Conservation (phyloP, 2,329 filamentous ascomycete species). For the Stenocarpella maydis region DNA sequence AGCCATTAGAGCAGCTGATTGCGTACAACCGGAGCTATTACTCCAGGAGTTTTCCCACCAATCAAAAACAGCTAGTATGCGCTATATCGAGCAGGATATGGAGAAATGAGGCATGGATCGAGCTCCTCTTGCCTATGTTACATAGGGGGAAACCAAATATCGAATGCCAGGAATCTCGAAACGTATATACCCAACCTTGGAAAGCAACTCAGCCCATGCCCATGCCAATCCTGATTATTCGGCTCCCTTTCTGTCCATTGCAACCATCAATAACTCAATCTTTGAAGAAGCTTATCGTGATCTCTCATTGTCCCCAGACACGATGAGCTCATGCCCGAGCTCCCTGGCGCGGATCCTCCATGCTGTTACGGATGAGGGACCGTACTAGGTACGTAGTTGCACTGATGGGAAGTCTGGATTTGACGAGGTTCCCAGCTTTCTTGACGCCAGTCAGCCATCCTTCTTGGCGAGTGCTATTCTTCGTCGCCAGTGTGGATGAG, state of each 20-base stretch:
- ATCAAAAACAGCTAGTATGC: not conserved
- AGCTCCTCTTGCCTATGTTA: not conserved
- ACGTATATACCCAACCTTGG: not conserved
- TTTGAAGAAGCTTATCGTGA: no score
- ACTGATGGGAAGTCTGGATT: not conserved
- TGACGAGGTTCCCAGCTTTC: not conserved
- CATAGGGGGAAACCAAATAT: not conserved
- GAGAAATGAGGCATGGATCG: not conserved
- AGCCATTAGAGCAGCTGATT: not conserved
- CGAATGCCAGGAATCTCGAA: not conserved
- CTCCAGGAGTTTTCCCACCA: slow-evolving; percentile 13
- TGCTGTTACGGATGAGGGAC: not conserved
- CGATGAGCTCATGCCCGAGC: no score
- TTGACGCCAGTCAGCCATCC: not conserved
- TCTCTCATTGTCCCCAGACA: not conserved
- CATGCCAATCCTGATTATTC: not conserved
- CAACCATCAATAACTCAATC: not conserved
- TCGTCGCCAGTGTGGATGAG: no score
- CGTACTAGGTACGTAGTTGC: no score
- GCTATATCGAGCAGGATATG: not conserved
- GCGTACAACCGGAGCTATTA: not conserved
- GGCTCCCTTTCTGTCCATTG: no score
- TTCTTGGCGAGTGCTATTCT: not conserved
- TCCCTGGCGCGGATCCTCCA: no score
- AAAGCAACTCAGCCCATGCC: not conserved